phyloP scores from a whole-genome alignment of 164 flowering plant species.

The Nymphaea thermarum region DNA sequence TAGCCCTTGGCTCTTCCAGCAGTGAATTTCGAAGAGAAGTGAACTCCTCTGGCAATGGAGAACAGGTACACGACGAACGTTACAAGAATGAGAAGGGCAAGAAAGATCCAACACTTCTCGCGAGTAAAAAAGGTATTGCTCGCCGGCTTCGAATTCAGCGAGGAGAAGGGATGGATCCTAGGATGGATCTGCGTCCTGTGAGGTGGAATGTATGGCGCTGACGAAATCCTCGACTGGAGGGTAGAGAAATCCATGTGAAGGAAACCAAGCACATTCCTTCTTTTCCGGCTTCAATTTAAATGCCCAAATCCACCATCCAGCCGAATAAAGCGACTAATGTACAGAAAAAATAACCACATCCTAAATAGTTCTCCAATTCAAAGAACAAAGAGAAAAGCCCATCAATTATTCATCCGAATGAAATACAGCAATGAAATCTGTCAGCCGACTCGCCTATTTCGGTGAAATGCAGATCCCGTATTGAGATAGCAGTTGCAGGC shows the following conservation, averaged over 20 bases:
- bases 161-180: slow-evolving; percentile 24
- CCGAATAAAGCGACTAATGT: not conserved
- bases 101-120: slow-evolving; percentile 16
- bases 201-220: slow-evolving; percentile 26
- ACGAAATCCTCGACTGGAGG: slow-evolving; percentile 26
- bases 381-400: too few species aligned
- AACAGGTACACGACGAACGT: slow-evolving; percentile 33
- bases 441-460: too few species aligned
- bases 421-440: too few species aligned
- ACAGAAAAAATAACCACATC: too few species aligned
- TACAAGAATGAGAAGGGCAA: slow-evolving; percentile 21
- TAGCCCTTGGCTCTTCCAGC: slow-evolving; percentile 15
- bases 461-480: too few species aligned
- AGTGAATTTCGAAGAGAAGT: slow-evolving; percentile 25
- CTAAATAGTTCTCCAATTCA: too few species aligned
- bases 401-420: too few species aligned
- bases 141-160: slow-evolving; percentile 7
- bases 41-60: slow-evolving; percentile 24
- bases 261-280: not conserved
- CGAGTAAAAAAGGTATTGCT: slow-evolving; percentile 8
- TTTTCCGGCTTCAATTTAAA: not conserved
- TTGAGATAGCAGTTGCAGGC: too few species aligned
- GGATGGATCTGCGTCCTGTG: slow-evolving; percentile 44
- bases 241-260: slow-evolving; percentile 15
- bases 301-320: not conserved